These are phyloP conservation scores for Crucihimalaya himalaica DNA, from an alignment of 345 rosid species.

Conservation along the genomic window DNA sequence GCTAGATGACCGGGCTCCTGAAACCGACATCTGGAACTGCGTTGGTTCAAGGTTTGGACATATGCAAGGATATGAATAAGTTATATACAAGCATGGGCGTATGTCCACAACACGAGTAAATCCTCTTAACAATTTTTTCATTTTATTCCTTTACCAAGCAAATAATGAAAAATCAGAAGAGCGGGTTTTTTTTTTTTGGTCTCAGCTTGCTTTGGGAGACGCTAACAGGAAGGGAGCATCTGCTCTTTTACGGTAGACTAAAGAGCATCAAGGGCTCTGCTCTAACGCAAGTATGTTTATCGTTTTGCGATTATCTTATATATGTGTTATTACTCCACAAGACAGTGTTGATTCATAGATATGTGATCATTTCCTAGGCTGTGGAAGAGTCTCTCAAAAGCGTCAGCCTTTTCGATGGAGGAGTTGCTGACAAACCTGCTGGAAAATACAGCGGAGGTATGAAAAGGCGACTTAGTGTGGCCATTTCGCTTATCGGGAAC, in stretches of 20 bases:
- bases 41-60: constrained; percentile 71
- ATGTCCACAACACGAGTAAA: constrained; percentile 97
- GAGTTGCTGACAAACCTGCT: constrained; percentile 83
- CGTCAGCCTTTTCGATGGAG: constrained; percentile 76
- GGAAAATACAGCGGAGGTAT: constrained; percentile 97
- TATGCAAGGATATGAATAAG: constrained; percentile 67
- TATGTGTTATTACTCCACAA: not conserved
- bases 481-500: constrained; percentile 91
- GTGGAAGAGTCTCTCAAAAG: constrained; percentile 90
- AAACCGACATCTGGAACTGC: constrained; percentile 86
- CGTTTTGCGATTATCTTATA: not conserved
- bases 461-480: constrained; percentile 98
- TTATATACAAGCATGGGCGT: constrained; percentile 91
- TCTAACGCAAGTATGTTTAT: constrained; percentile 45
- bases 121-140: not conserved
- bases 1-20: constrained; percentile 87
- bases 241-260: constrained; percentile 69
- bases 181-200: not conserved
- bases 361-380: constrained; percentile 50
- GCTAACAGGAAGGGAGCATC: constrained; percentile 59
- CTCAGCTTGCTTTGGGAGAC: constrained; percentile 92
- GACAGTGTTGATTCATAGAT: constrained; percentile 19
- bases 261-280: constrained; percentile 79
- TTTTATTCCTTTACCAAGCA: constrained; percentile 12
- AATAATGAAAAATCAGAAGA: not conserved